Evolutionary conservation across 176 grass and related monocot species (phyloP), one percentile per base, ranked within the genome.

Genomic region (Aegilops sharonensis): DNA sequence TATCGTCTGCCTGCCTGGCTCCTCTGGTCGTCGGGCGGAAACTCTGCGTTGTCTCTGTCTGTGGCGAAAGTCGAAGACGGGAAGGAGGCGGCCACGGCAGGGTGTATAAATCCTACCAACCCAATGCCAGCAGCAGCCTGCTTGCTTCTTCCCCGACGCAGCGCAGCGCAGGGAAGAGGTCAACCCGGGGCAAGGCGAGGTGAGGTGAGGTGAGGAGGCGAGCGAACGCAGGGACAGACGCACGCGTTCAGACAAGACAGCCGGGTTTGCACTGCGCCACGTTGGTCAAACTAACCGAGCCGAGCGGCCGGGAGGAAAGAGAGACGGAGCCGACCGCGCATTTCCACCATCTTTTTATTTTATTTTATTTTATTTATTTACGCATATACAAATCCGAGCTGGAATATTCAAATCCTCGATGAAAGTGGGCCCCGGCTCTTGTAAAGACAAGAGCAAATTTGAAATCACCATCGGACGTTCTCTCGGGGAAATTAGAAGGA

Each of bases 141-240:
- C 6, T 27, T 59, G 54, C 36, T 8, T 15, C 80, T 5, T 14
- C 5, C 9, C 39, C 1, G 8, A 10, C 52, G 43, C 43, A 47
- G 43, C 9, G 35, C 8, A 17, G 45, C 0, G 54, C 2, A 59
- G 56, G 72, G 86, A 83, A 88, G 80, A 88, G 79, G 86, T 88
- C 86, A 88, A 34, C 79, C 54, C 17, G 36, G 50, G 11, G 68
- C 78, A 56, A 21, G 13, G 52, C 8, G 8, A 47, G 68, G 36
- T 10, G 1, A 9, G 40, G 40, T 14, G 12, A 17, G 12, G 50
- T 15, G 50, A 54, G 48, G 14, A 3, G 4, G 36, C 17, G 36
- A 37, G 36, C 36, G 50, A 54, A 17, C 48, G 48, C 48, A 52
- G 48, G 2, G 36, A 27, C 11, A 45, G 45, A 63, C 60, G n/a